These are phyloP conservation scores for Talaromyces thailandensis DNA, from an alignment of 495 filamentous ascomycete genomes.

Conservation along the genomic window DNA sequence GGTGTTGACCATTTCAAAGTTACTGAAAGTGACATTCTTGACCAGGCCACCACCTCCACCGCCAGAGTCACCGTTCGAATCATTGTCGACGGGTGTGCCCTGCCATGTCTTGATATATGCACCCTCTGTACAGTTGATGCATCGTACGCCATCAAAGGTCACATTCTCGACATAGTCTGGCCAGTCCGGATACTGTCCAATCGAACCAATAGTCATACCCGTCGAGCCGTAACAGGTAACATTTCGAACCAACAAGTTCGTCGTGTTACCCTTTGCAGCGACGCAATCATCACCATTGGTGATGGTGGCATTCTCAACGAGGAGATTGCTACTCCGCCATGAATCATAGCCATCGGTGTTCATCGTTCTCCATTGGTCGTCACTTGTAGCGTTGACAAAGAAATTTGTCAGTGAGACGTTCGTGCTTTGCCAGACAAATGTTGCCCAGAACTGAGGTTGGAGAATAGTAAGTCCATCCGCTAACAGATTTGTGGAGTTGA, in stretches of 20 bases:
- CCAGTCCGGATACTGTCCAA: constrained; percentile 31
- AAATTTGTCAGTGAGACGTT: constrained; percentile 31
- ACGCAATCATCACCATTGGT: constrained; percentile 29
- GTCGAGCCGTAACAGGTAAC: constrained; percentile 19
- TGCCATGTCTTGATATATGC: constrained; percentile 49
- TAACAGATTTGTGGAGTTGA: constrained; percentile 23
- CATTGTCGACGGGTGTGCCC: constrained; percentile 16
- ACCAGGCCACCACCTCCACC: constrained; percentile 27
- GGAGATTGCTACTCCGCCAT: constrained; percentile 21
- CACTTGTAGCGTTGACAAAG: constrained; percentile 31
- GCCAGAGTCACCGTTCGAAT: constrained; percentile 25
- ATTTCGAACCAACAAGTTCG: constrained; percentile 27
- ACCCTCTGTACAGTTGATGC: constrained; percentile 35
- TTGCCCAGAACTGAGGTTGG: constrained; percentile 39
- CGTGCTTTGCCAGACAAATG: constrained; percentile 24
- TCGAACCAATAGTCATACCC: constrained; percentile 29
- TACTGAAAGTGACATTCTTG: constrained; percentile 42
- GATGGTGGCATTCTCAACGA: constrained; percentile 22
- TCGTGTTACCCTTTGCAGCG: constrained; percentile 30
- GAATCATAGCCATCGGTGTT: constrained; percentile 36
- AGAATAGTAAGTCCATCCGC: constrained; percentile 24
- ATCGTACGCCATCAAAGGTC: constrained; percentile 16
- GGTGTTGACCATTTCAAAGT: constrained; percentile 37
- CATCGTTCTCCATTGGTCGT: constrained; percentile 20
- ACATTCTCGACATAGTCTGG: constrained; percentile 22